Evolutionary conservation across 2,329 filamentous ascomycete genomes (phyloP).

Genomic region (Microsporum canis): DNA sequence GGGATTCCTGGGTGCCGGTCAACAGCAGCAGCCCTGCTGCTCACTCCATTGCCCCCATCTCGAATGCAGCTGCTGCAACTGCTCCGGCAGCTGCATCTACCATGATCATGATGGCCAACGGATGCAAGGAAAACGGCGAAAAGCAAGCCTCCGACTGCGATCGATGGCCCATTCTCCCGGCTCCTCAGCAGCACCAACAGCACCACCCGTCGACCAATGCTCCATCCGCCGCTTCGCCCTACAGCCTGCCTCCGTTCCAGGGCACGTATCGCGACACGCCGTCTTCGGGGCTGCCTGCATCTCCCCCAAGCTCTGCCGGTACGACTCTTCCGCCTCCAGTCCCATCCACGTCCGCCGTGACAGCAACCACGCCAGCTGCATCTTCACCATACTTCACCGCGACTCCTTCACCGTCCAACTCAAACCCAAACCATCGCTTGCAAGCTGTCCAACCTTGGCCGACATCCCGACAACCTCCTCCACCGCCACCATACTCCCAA

Average conservation of each 20-base stretch:
- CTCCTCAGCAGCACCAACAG: neutral
- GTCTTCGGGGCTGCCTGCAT: neutral
- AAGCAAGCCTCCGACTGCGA: constrained; percentile 9
- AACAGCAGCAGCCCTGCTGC: constrained; percentile 24
- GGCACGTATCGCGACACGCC: constrained; percentile 24
- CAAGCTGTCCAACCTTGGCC: constrained; percentile 33
- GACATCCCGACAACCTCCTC: constrained; percentile 19
- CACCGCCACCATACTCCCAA: constrained; percentile 26
- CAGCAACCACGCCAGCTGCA: constrained; percentile 18
- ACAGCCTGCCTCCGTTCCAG: constrained; percentile 23
- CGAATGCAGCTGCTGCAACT: constrained; percentile 15
- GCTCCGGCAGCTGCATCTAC: constrained; percentile 13
- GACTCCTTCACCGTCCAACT: constrained; percentile 18
- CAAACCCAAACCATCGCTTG: constrained; percentile 15
- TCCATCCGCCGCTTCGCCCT: constrained; percentile 6
- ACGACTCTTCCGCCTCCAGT: constrained; percentile 19
- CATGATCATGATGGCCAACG: neutral
- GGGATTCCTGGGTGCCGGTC: constrained; percentile 34
- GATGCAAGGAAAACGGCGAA: neutral
- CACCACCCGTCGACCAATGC: neutral
- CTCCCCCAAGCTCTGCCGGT: neutral
- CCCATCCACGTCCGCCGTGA: constrained; percentile 21
- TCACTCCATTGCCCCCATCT: constrained; percentile 21
- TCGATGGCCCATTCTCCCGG: constrained; percentile 9
- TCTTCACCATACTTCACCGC: constrained; percentile 25